Conservation (phyloP, 2,329 filamentous ascomycete genomes). For the Dothiorella sarmentorum region DNA sequence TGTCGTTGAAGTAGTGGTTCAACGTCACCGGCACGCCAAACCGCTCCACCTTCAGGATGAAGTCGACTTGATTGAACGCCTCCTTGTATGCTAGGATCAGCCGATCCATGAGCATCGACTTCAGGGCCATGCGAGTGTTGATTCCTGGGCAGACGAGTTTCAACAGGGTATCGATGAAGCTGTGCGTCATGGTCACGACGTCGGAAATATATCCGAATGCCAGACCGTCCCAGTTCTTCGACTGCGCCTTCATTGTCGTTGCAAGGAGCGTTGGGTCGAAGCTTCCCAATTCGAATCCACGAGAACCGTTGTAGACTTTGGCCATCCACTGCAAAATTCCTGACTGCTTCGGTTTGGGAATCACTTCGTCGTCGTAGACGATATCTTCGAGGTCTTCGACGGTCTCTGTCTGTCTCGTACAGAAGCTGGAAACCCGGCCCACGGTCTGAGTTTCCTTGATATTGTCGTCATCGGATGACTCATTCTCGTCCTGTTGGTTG, state of each 20-base stretch:
- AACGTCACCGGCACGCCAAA: conserved; percentile 46
- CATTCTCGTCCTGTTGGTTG: neutral
- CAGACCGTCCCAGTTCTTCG: conserved; percentile 52
- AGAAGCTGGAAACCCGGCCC: too few species aligned
- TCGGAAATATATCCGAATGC: conserved; percentile 50
- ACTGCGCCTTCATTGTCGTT: conserved; percentile 52
- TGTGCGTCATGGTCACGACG: conserved; percentile 51
- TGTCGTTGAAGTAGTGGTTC: conserved; percentile 53
- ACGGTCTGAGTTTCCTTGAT: neutral
- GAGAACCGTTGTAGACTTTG: conserved; percentile 42
- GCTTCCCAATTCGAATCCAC: conserved; percentile 55
- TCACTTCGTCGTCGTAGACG: neutral
- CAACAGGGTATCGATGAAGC: conserved; percentile 50
- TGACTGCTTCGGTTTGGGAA: neutral
- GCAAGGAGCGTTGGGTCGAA: conserved; percentile 43
- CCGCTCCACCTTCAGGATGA: conserved; percentile 54
- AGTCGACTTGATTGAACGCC: conserved; percentile 49
- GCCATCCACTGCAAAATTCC: conserved; percentile 48
- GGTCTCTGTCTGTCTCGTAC: neutral
- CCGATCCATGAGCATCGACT: conserved; percentile 43
- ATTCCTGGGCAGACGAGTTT: conserved; percentile 43
- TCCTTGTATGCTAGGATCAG: conserved; percentile 46
- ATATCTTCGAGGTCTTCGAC: neutral
- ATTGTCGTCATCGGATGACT: neutral
- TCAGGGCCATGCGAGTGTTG: conserved; percentile 43